A percentile compares a stretch with the other conserved stretches of the same genome.
Evolutionary conservation across 148 eudicot genomes (phyloP).

Genomic region (Euryodendron excelsum): DNA sequence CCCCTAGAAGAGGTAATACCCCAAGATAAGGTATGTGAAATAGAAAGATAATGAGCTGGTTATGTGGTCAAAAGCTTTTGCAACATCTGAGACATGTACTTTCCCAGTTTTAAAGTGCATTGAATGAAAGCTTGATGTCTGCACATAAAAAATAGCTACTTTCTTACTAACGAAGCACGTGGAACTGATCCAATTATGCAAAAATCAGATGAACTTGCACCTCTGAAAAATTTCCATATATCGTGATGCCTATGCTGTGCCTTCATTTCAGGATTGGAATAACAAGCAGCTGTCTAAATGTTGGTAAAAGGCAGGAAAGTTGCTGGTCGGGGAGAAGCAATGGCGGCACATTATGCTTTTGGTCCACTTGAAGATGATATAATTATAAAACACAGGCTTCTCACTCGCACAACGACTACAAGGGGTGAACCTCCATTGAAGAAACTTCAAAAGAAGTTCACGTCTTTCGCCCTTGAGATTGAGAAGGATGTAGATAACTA

Average conservation of each 20-base stretch:
- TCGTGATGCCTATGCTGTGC: not conserved
- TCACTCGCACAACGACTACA: slow-evolving; percentile 90
- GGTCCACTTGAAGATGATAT: slow-evolving; percentile 87
- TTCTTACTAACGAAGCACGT: too few relatives aligned
- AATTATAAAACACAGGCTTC: slow-evolving; percentile 89
- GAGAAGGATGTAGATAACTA: slow-evolving; percentile 78
- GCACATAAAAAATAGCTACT: too few relatives aligned
- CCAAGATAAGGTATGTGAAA: too few relatives aligned
- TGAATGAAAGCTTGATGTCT: too few relatives aligned
- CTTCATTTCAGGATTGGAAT: slow-evolving; percentile 16
- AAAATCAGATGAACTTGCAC: too few relatives aligned
- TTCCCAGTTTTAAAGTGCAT: too few relatives aligned
- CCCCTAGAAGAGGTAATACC: too few relatives aligned
- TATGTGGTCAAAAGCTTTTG: too few relatives aligned
- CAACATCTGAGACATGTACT: too few relatives aligned
- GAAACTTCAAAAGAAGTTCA: slow-evolving; percentile 93
- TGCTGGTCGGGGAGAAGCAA: slow-evolving; percentile 69
- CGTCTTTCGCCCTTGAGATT: slow-evolving; percentile 67
- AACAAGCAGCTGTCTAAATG: slow-evolving; percentile 30
- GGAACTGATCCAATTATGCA: too few relatives aligned
- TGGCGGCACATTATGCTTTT: slow-evolving; percentile 82
- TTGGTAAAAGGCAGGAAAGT: slow-evolving; percentile 67
- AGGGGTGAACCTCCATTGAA: slow-evolving; percentile 97
- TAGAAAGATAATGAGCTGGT: too few relatives aligned
- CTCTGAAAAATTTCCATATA: not conserved